Percentiles rank a stretch among this genome's conserved stretches.
phyloP scores from a whole-genome alignment of 2,329 filamentous ascomycete genomes.

The Paramyrothecium sp. region DNA sequence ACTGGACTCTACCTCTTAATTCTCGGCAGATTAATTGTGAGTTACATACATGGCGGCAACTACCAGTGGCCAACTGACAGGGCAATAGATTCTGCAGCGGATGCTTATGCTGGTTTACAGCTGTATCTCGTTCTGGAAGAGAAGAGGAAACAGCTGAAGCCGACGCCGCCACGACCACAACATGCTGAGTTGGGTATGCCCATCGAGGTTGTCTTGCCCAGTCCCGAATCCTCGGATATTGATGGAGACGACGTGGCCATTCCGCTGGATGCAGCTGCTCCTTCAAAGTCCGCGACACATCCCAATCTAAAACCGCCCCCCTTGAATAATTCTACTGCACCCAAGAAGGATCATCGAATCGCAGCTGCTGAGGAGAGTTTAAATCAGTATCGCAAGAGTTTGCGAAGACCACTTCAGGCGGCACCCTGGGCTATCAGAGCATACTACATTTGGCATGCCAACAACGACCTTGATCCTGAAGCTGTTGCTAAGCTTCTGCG shows the following conservation, averaged over 20 bases:
- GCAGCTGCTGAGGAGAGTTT: constrained; percentile 39
- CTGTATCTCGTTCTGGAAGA: constrained; percentile 71
- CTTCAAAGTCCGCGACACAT: background rate
- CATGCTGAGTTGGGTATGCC: constrained; percentile 66
- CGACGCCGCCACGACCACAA: constrained; percentile 68
- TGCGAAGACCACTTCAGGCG: constrained; percentile 16
- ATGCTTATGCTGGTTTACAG: constrained; percentile 77
- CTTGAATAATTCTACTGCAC: background rate
- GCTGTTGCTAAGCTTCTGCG: constrained; percentile 56
- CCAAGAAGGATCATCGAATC: constrained; percentile 36
- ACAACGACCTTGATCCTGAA: constrained; percentile 45
- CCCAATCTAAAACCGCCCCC: background rate
- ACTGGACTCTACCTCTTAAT: constrained; percentile 68
- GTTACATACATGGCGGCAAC: constrained; percentile 23
- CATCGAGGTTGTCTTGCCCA: constrained; percentile 48
- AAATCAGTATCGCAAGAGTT: constrained; percentile 31
- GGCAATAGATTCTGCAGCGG: constrained; percentile 68
- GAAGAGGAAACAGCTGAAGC: constrained; percentile 63
- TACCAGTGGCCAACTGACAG: background rate
- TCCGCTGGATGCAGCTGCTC: constrained; percentile 22
- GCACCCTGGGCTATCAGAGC: constrained; percentile 44
- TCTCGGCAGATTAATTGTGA: constrained; percentile 68
- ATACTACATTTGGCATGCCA: constrained; percentile 63
- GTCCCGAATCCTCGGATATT: constrained; percentile 2
- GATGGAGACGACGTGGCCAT: constrained; percentile 28